Evolutionary conservation across 495 filamentous ascomycete species (phyloP).

Genomic region (Hyaloscypha hepaticicola): DNA sequence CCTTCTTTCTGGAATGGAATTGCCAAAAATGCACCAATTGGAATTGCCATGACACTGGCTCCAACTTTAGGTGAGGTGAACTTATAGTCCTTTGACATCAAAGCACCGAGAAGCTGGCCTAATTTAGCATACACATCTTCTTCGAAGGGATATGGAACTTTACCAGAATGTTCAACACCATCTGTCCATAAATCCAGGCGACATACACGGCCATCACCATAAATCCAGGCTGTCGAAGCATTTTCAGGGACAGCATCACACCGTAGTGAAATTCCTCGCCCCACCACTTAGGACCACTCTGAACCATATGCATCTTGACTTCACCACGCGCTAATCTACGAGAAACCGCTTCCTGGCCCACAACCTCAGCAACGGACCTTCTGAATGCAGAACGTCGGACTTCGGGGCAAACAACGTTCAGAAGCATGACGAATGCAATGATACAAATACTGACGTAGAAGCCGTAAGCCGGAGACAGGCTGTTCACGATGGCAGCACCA

Average conservation of each 20-base stretch:
- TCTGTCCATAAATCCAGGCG: constrained; percentile 74
- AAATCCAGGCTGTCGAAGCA: constrained; percentile 71
- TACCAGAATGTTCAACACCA: constrained; percentile 65
- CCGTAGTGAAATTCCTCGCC: constrained; percentile 71
- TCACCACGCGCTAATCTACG: constrained; percentile 66
- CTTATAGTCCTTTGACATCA: constrained; percentile 62
- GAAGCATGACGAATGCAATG: constrained; percentile 55
- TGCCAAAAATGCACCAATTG: constrained; percentile 64
- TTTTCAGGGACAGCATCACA: constrained; percentile 60
- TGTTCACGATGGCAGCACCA: constrained; percentile 63
- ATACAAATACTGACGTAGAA: constrained; percentile 69
- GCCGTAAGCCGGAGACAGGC: constrained; percentile 62
- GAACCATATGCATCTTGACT: constrained; percentile 69
- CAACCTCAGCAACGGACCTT: constrained; percentile 62
- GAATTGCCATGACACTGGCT: constrained; percentile 57
- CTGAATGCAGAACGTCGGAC: constrained; percentile 62
- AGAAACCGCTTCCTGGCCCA: constrained; percentile 42
- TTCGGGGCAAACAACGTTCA: constrained; percentile 67
- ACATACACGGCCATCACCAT: constrained; percentile 66
- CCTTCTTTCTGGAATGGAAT: constrained; percentile 70
- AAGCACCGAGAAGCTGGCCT: constrained; percentile 59
- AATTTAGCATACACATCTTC: neutral
- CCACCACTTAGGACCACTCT: constrained; percentile 69
- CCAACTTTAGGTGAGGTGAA: constrained; percentile 63
- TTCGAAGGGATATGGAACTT: constrained; percentile 16